Conservation (phyloP, 2,329 filamentous ascomycete genomes). For the Ophiostoma tasmaniense region DNA sequence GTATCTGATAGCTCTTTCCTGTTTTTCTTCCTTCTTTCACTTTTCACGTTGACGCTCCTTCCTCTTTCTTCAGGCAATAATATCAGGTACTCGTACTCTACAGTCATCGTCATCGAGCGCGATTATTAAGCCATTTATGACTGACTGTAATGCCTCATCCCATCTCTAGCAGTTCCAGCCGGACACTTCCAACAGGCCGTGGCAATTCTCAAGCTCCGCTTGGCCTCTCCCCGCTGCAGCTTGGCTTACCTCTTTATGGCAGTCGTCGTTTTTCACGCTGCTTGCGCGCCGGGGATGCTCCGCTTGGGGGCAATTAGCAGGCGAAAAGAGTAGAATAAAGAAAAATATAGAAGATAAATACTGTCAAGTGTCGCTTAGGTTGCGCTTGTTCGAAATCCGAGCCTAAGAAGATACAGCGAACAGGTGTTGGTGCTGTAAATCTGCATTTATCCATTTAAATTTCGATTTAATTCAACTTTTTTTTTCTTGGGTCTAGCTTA, state of each 20-base stretch:
- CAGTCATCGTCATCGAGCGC: background rate
- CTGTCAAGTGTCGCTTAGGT: background rate
- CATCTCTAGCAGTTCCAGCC: background rate
- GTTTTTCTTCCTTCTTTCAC: background rate
- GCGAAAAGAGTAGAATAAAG: background rate
- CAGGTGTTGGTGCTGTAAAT: too few species aligned
- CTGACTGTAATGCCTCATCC: background rate
- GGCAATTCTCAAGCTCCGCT: background rate
- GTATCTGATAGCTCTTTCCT: background rate
- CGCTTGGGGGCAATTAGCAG: background rate
- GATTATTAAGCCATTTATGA: background rate
- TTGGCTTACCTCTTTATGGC: background rate
- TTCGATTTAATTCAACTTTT: background rate
- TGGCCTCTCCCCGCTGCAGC: slow-evolving; percentile 5
- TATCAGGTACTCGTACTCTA: background rate
- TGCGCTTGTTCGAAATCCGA: background rate
- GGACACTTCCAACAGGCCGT: slow-evolving; percentile 1
- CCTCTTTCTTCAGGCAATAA: background rate
- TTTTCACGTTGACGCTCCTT: background rate
- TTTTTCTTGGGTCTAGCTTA: background rate
- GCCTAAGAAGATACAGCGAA: background rate
- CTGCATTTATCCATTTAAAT: background rate
- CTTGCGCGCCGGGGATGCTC: slow-evolving; percentile 1
- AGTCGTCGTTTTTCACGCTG: background rate
- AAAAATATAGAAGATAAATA: background rate